Evolutionary conservation across 2,329 filamentous ascomycete genomes (phyloP), one percentile per base, ranked within the genome.

Genomic region (Aspergillus sp.): DNA sequence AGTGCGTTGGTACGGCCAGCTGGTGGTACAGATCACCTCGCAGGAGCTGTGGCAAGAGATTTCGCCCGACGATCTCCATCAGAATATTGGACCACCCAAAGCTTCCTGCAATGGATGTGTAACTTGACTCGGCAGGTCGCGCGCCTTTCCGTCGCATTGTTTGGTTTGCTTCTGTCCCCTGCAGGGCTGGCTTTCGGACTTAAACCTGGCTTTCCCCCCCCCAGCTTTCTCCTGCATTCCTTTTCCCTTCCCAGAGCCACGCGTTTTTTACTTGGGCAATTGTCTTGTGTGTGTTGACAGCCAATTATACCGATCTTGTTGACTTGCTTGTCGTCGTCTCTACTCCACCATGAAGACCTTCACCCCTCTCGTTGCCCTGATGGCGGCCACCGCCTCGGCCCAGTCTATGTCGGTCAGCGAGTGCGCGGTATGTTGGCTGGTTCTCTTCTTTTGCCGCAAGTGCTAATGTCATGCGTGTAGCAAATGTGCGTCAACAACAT

Each of bases 401-500:
- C 35, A 40, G 14, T 52, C 52, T 19, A 10, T 47, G 4, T 48
- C 48, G n/a, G 40, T 44, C 27, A 44, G 47, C 17, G 38, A 56
- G 6, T 57, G 53, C 40, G 53, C 55, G 24, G 53, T 58, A 47
- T 37, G 53, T 50, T 25, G 19, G 19, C 19, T 22, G 19, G 19
- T 10, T 10, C 19, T n/a, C n/a, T n/a, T n/a, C n/a, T n/a, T n/a
- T n/a, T n/a, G 10, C 10, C 19, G 19, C 19, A 10, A 22, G 19
- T 22, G 6, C 19, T 22, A 5, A 22, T 6, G 19, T 28, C 4
- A 28, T 11, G n/a, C 6, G 22, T 27, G 30, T 40, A 68, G 65
- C 47, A 59, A 51, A 61, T 50, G 46, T 69, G 66, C 43, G 49
- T 67, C 45, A 50, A 42, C 46, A 64, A 60, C 51, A 67, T 69